Evolutionary conservation across 805 yeast species (phyloP).

Genomic region (Candida pini): DNA sequence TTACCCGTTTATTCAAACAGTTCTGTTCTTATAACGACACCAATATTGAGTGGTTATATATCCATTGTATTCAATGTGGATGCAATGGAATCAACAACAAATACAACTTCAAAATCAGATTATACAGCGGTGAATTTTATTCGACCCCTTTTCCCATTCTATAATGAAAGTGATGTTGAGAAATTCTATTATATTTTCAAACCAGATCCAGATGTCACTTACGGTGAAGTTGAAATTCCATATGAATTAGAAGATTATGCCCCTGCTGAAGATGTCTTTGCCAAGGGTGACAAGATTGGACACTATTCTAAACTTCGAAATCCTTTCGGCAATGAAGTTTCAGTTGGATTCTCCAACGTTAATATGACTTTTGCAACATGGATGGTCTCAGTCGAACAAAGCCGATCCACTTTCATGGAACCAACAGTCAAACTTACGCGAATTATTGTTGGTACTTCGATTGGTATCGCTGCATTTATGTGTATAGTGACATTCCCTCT

Average conservation of each 20-base stretch:
- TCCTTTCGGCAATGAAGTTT: constrained; percentile 35
- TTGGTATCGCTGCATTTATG: constrained; percentile 72
- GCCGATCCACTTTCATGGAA: constrained; percentile 47
- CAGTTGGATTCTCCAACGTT: constrained; percentile 52
- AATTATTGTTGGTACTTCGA: constrained; percentile 71
- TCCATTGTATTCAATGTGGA: constrained; percentile 51
- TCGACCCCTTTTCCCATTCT: constrained; percentile 16
- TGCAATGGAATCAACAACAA: constrained; percentile 33
- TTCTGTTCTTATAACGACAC: constrained; percentile 57
- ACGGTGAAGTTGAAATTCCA: neutral
- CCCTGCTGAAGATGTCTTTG: constrained; percentile 22
- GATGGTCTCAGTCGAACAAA: constrained; percentile 73
- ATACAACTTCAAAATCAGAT: constrained; percentile 37
- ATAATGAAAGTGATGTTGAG: constrained; percentile 21
- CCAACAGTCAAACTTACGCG: constrained; percentile 58
- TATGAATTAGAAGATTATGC: constrained; percentile 11
- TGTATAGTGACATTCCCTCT: constrained; percentile 74
- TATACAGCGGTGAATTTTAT: constrained; percentile 24
- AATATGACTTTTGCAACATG: constrained; percentile 45
- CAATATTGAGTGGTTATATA: constrained; percentile 64
- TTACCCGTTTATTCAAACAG: constrained; percentile 68
- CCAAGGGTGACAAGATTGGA: constrained; percentile 31
- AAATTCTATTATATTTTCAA: constrained; percentile 40
- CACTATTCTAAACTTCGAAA: constrained; percentile 32
- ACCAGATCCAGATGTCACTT: constrained; percentile 19